Evolutionary conservation across 495 filamentous ascomycete genomes (phyloP), one percentile per base, ranked within the genome.

Genomic region (Tuber microsphaerosporum): DNA sequence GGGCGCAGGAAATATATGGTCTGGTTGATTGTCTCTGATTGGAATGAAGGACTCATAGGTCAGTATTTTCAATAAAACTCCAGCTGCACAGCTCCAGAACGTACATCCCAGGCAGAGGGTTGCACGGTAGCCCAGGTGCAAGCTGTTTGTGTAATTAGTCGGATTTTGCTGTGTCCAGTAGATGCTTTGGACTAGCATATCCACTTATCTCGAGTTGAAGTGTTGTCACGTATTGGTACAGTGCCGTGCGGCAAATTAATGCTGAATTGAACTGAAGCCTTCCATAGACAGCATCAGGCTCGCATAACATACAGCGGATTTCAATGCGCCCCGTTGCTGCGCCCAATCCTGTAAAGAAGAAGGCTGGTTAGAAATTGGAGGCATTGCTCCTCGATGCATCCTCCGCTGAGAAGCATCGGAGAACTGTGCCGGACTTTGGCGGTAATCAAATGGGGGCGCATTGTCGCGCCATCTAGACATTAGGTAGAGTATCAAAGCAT

Each of bases 341-440:
- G 56, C 31, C 56, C 56, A 65, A 65, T 65, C 56, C 56, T 31
- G 34, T 65, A 65, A 65, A 65, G 56, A 26, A 26, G 34, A 65
- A 31, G 56, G 56, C 26, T 65, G 56, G 56, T 17, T 65, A 34
- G 56, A 34, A 31, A 31, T 65, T 26, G 26, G 26, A 19, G 26
- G 26, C 56, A 34, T 65, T 31, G 26, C 56, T 34, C 56, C 56
- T 14, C 26, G 56, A 34, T 65, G 56, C 56, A 65, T 2, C 56
- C 56, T 17, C 56, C 56, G 56, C 56, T 65, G 56, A 31, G 56
- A 65, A 34, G 56, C 56, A 65, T 65, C 26, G 56, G 56, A 65
- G 56, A 31, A 34, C 26, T 65, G 26, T 34, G 16, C 26, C 56
- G 56, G 56, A 65, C 26, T 65, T 65, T 26, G 56, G 56, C 56